Percentiles rank a stretch among this genome's conserved stretches.
phyloP scores from a whole-genome alignment of 1,284 basidiomycete genomes.

The Wolfiporia cocos region DNA sequence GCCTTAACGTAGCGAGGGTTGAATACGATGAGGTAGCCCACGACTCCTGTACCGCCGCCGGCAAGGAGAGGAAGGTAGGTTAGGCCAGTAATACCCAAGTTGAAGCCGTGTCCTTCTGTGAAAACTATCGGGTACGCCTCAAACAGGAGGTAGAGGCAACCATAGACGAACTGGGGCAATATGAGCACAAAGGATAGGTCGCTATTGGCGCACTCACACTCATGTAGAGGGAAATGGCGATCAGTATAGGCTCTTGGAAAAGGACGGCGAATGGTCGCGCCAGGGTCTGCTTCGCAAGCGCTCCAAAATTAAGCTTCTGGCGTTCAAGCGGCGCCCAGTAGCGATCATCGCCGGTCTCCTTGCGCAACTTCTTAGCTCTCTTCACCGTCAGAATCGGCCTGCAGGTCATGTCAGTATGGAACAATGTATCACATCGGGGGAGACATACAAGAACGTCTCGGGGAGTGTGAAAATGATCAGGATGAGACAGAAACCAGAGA shows the following conservation, averaged over 20 bases:
- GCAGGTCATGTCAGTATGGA: constrained; percentile 1
- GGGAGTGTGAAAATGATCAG: constrained; percentile 64
- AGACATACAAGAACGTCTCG: constrained; percentile 58
- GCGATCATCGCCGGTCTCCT: constrained; percentile 47
- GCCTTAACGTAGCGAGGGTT: constrained; percentile 25
- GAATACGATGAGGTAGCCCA: constrained; percentile 24
- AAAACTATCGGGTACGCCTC: constrained; percentile 31
- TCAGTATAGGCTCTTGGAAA: constrained; percentile 38
- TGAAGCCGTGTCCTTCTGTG: constrained; percentile 29
- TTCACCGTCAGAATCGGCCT: constrained; percentile 44
- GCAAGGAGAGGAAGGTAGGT: constrained; percentile 42
- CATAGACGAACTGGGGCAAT: constrained; percentile 32
- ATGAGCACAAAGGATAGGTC: background rate
- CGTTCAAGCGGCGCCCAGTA: constrained; percentile 41
- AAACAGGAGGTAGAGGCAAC: constrained; percentile 37
- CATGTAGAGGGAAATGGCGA: constrained; percentile 42
- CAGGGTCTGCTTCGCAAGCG: constrained; percentile 27
- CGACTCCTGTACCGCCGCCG: constrained; percentile 23
- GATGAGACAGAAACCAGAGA: constrained; percentile 45
- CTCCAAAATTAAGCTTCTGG: constrained; percentile 25
- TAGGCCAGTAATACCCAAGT: constrained; percentile 33
- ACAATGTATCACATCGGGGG: background rate
- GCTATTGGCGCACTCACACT: constrained; percentile 21
- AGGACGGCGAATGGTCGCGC: constrained; percentile 37
- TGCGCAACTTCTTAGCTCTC: constrained; percentile 23